These are phyloP conservation scores for Lentinula guzmanii DNA, from an alignment of 768 basidiomycete genomes.

Conservation along the genomic window DNA sequence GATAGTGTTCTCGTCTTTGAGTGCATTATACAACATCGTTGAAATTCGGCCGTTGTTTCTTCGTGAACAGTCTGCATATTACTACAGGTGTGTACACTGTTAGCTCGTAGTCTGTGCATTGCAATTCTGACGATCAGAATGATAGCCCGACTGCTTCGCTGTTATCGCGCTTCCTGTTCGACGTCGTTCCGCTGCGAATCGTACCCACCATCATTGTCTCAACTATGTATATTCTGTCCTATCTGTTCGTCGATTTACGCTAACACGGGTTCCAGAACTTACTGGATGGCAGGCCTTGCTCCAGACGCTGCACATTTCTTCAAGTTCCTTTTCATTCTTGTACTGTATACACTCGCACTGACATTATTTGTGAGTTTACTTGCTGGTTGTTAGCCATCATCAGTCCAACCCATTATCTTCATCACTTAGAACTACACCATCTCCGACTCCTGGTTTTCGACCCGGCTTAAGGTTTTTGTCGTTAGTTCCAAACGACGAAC, in stretches of 20 bases:
- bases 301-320: slow-evolving; percentile 79
- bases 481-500: too few species aligned
- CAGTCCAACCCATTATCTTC: neutral
- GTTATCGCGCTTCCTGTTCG: slow-evolving; percentile 81
- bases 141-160: slow-evolving; percentile 81
- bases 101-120: neutral
- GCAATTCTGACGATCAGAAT: neutral
- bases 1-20: slow-evolving; percentile 86
- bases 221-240: slow-evolving; percentile 61
- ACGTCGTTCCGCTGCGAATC: slow-evolving; percentile 83
- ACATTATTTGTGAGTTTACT: slow-evolving; percentile 67
- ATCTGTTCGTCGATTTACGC: slow-evolving; percentile 3
- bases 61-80: slow-evolving; percentile 78
- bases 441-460: too few species aligned
- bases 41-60: slow-evolving; percentile 83
- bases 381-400: neutral
- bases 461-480: too few species aligned
- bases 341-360: slow-evolving; percentile 79
- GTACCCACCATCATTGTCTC: slow-evolving; percentile 85
- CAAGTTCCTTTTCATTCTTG: slow-evolving; percentile 90
- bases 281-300: slow-evolving; percentile 93
- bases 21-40: slow-evolving; percentile 85
- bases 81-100: slow-evolving; percentile 60
- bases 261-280: slow-evolving; percentile 45
- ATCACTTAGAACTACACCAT: slow-evolving; percentile 67